Percentiles rank a stretch among this genome's conserved stretches.
Conservation (phyloP, 441 rosid species). For the Metrosideros polymorpha region DNA sequence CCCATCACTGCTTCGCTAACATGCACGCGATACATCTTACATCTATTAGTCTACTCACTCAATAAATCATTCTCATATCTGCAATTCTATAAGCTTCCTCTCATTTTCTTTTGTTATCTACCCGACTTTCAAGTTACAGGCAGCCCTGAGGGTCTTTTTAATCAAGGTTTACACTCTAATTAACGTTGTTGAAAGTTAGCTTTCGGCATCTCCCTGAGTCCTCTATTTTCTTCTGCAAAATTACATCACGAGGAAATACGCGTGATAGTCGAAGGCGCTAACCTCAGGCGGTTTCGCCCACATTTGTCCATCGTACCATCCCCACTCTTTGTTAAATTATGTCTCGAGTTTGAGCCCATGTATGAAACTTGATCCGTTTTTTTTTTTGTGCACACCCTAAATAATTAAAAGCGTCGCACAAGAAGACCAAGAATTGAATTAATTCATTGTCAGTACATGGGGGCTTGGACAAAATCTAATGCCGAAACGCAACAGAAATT, state of each 20-base stretch:
- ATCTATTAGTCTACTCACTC: not conserved
- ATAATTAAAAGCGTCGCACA: no score
- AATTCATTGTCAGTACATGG: no score
- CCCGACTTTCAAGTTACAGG: not conserved
- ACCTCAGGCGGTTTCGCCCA: conserved; percentile 98
- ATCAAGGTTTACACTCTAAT: not conserved
- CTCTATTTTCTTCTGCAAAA: not conserved
- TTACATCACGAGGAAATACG: not conserved
- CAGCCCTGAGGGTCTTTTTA: not conserved
- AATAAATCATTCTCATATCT: not conserved
- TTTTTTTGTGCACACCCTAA: no score
- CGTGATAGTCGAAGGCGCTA: conserved; percentile 1
- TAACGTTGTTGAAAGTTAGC: not conserved
- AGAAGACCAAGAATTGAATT: no score
- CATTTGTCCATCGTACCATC: conserved; percentile 98
- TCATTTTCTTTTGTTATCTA: not conserved
- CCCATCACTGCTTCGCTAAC: not conserved
- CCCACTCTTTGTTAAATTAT: conserved; percentile 95
- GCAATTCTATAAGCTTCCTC: not conserved
- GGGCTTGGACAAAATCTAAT: no score
- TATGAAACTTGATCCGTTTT: no score
- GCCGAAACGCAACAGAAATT: no score
- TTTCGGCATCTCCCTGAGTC: not conserved
- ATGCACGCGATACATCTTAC: not conserved
- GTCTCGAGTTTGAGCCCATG: no score